phyloP scores from a whole-genome alignment of 2,329 filamentous ascomycete genomes.

The Phoma herbarum region DNA sequence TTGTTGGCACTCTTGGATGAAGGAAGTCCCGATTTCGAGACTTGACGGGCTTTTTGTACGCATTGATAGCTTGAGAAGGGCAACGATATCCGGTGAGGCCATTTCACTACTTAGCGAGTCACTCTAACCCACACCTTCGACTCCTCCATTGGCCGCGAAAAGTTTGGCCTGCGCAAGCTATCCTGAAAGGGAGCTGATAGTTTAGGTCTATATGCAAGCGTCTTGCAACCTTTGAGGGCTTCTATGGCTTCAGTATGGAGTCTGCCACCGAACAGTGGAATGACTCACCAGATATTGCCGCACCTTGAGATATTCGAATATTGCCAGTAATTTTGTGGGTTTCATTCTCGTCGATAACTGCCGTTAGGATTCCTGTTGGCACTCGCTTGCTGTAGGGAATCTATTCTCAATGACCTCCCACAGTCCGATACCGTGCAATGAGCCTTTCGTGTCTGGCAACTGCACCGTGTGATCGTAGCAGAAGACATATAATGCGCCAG shows the following conservation, averaged over 20 bases:
- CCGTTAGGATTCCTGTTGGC: neutral
- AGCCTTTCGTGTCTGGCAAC: constrained; percentile 4
- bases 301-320: neutral
- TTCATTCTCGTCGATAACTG: neutral
- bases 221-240: too few species aligned
- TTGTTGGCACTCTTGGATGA: neutral
- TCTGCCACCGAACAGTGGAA: neutral
- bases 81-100: neutral
- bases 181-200: neutral
- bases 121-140: neutral
- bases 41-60: neutral
- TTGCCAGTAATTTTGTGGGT: neutral
- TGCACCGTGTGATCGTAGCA: constrained; percentile 19
- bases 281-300: neutral
- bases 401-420: constrained; percentile 3
- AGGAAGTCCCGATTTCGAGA: neutral
- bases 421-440: neutral
- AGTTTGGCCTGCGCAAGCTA: neutral
- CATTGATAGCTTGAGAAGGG: neutral
- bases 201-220: too few species aligned
- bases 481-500: constrained; percentile 2
- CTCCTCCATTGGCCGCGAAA: neutral
- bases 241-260: neutral
- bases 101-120: neutral
- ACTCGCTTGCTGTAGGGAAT: neutral